A percentile compares a stretch with the other conserved stretches of the same genome.
phyloP scores from a whole-genome alignment of 176 grass and related monocot species.

The Panicum miliaceum region DNA sequence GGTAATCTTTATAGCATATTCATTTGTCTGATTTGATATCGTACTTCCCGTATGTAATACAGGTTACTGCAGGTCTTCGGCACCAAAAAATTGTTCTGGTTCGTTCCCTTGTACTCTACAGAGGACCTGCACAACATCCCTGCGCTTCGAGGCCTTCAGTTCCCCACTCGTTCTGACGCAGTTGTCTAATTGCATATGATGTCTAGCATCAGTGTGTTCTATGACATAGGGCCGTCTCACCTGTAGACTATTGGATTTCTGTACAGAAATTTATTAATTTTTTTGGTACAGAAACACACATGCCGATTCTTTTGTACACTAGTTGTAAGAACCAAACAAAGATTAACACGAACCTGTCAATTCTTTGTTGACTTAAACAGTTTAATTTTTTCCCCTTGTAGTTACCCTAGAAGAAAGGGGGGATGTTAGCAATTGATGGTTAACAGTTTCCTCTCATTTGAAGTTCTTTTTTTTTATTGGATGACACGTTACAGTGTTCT shows the following conservation, averaged over 20 bases:
- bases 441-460: background rate
- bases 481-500: no score
- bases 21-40: background rate
- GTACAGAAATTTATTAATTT: background rate
- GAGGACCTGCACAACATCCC: slow-evolving; percentile 75
- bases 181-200: slow-evolving; percentile 33
- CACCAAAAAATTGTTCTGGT: slow-evolving; percentile 81
- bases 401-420: background rate
- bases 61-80: slow-evolving; percentile 71
- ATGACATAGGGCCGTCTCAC: slow-evolving; percentile 2
- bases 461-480: background rate
- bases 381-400: background rate
- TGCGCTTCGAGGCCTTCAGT: slow-evolving; percentile 75
- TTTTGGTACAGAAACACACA: slow-evolving; percentile 11
- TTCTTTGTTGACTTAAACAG: slow-evolving; percentile 18
- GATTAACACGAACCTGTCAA: background rate
- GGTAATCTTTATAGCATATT: slow-evolving; percentile 38
- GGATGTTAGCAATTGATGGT: background rate
- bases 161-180: slow-evolving; percentile 62
- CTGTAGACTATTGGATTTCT: slow-evolving; percentile 22
- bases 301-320: slow-evolving; percentile 24
- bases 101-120: slow-evolving; percentile 68
- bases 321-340: background rate
- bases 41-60: background rate
- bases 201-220: background rate